phyloP scores from a whole-genome alignment of 192 early-diverging fungal species.

The Entophlyctis helioformis region DNA sequence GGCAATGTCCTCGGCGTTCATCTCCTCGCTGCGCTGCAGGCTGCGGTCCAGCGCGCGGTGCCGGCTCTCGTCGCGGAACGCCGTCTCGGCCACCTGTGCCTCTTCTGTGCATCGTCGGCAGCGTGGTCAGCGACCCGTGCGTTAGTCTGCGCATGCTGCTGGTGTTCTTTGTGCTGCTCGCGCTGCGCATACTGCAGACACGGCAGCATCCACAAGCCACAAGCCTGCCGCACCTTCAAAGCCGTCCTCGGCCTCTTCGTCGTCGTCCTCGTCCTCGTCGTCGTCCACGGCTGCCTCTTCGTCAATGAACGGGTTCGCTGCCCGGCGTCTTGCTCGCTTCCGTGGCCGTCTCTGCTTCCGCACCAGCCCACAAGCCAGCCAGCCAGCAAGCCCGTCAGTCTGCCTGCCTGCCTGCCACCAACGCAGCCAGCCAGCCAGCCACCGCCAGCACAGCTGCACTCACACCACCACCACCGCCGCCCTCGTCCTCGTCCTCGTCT shows the following conservation, averaged over 20 bases:
- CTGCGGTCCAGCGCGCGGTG: conserved; percentile 62
- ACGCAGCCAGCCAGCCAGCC: no score
- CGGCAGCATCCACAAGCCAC: not conserved
- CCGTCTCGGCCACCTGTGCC: conserved; percentile 50
- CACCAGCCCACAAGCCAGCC: no score
- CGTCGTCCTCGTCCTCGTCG: not conserved
- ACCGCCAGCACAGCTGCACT: no score
- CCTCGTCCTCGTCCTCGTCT: no score
- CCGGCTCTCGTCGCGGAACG: conserved; percentile 24
- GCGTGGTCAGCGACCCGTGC: not conserved
- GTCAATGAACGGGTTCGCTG: not conserved
- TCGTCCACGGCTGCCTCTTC: not conserved
- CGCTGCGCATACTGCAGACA: not conserved
- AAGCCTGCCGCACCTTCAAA: not conserved
- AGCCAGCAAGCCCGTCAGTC: no score
- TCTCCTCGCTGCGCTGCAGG: conserved; percentile 52
- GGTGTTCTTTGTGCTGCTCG: not conserved
- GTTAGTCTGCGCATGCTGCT: not conserved
- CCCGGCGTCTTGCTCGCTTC: conserved; percentile 2
- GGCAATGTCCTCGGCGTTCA: conserved; percentile 77
- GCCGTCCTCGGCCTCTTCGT: no score
- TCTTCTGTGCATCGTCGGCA: conserved; percentile 48
- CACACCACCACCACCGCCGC: no score
- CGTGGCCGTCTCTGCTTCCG: not conserved
- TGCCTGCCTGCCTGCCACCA: no score